Conservation (phyloP, 129 eudicot genomes). For the Pittosporum tobira region DNA sequence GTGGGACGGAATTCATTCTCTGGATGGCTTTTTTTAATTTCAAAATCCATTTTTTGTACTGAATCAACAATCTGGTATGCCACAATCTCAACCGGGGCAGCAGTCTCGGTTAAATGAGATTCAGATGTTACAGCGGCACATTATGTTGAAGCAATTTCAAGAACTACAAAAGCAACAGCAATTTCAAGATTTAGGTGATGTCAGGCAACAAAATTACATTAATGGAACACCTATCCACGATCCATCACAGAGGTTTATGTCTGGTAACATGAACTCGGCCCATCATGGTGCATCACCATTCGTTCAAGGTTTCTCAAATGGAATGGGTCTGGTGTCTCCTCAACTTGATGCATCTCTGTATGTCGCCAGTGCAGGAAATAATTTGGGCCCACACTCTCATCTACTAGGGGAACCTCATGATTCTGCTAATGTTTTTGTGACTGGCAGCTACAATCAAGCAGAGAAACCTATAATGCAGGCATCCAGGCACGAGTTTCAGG, state of each 20-base stretch:
- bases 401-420: conserved; percentile 36
- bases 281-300: conserved; percentile 24
- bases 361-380: conserved; percentile 21
- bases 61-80: conserved; percentile 18
- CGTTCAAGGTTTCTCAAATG: conserved; percentile 43
- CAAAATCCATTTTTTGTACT: too few species aligned
- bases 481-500: conserved; percentile 19
- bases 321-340: conserved; percentile 34
- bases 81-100: conserved; percentile 24
- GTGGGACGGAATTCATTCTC: too few species aligned
- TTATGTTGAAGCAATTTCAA: conserved; percentile 60
- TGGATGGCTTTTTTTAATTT: too few species aligned
- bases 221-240: conserved; percentile 38
- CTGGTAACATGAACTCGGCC: conserved; percentile 22
- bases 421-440: conserved; percentile 26
- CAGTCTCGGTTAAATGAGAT: conserved; percentile 31
- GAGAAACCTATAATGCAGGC: conserved; percentile 23
- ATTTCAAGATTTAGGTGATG: conserved; percentile 34
- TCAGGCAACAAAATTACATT: conserved; percentile 30
- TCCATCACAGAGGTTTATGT: conserved; percentile 44
- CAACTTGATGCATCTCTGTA: conserved; percentile 31
- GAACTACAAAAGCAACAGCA: conserved; percentile 58
- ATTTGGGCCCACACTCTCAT: conserved; percentile 33
- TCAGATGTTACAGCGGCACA: conserved; percentile 75
- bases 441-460: conserved; percentile 23